Conservation (phyloP, 1,284 basidiomycete genomes). For the Moesziomyces aphidis region DNA sequence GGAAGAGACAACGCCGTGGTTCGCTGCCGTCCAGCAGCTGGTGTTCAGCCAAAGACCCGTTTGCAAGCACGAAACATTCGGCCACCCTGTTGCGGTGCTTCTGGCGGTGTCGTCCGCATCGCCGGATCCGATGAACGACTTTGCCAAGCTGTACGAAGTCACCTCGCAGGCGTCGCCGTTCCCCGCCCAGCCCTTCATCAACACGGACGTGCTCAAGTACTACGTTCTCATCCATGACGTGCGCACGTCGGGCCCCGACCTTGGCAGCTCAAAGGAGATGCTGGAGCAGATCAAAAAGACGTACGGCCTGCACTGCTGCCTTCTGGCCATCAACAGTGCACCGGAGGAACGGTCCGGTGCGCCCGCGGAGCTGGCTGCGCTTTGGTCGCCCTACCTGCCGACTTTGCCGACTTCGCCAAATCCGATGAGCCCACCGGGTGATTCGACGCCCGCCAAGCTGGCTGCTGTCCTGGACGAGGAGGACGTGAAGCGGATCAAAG, state of each 20-base stretch:
- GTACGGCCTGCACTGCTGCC: conserved; percentile 65
- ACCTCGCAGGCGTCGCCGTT: conserved; percentile 45
- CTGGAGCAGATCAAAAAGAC: conserved; percentile 61
- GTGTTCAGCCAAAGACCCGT: conserved; percentile 41
- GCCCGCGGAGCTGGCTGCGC: conserved; percentile 15
- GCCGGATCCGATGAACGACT: conserved; percentile 64
- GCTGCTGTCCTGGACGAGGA: conserved; percentile 73
- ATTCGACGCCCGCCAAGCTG: not conserved
- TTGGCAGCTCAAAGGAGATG: conserved; percentile 50
- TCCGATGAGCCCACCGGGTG: not conserved
- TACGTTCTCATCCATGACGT: conserved; percentile 64
- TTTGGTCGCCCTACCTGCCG: conserved; percentile 25
- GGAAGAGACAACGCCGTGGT: conserved; percentile 55
- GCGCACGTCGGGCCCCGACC: conserved; percentile 44
- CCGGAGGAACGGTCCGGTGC: conserved; percentile 27
- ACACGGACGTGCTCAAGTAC: conserved; percentile 60
- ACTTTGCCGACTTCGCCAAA: conserved; percentile 11
- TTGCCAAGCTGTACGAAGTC: conserved; percentile 60
- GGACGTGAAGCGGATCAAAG: conserved; percentile 83
- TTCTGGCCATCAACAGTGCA: conserved; percentile 62
- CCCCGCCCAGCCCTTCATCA: conserved; percentile 52
- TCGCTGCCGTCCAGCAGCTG: conserved; percentile 44
- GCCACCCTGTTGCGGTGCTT: conserved; percentile 50
- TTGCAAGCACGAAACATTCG: conserved; percentile 54
- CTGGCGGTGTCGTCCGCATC: conserved; percentile 57